A percentile compares a stretch with the other conserved stretches of the same genome.
These are phyloP conservation scores for Plantago elongata DNA, from an alignment of 257 asterid genomes.

Conservation along the genomic window DNA sequence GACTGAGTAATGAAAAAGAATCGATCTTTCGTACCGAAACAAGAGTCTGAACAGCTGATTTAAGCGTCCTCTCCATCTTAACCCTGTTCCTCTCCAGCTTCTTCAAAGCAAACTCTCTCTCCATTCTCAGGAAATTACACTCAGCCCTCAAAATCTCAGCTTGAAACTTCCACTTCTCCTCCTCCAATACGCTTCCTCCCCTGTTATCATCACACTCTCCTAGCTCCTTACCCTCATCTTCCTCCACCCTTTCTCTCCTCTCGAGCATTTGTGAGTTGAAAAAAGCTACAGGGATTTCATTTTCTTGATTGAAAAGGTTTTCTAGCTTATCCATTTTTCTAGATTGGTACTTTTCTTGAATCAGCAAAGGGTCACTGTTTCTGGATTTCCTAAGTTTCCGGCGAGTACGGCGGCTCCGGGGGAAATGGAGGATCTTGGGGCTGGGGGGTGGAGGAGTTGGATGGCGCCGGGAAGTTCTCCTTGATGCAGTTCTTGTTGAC, in stretches of 20 bases:
- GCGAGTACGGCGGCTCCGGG: constrained; percentile 51
- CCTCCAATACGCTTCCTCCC: constrained; percentile 23
- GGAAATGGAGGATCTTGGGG: constrained; percentile 76
- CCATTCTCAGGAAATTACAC: constrained; percentile 69
- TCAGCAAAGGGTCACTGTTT: constrained; percentile 20
- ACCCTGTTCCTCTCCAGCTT: constrained; percentile 61
- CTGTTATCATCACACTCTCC: constrained; percentile 9
- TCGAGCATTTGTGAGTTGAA: constrained; percentile 18
- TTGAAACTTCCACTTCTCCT: constrained; percentile 78
- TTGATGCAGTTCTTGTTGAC: constrained; percentile 27
- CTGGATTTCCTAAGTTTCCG: constrained; percentile 36
- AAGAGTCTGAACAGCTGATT: constrained; percentile 74
- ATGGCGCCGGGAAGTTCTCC: constrained; percentile 52
- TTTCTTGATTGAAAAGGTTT: constrained; percentile 44
- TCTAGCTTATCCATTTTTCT: constrained; percentile 36
- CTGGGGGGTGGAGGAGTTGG: constrained; percentile 69
- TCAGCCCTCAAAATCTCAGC: constrained; percentile 88
- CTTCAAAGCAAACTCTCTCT: constrained; percentile 65
- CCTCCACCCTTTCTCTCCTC: constrained; percentile 56
- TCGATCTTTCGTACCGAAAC: constrained; percentile 33
- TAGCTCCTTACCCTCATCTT: constrained; percentile 13
- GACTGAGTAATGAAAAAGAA: neutral
- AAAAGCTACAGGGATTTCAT: constrained; percentile 24
- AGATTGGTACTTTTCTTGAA: constrained; percentile 23
- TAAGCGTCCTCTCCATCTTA: constrained; percentile 59